phyloP scores from a whole-genome alignment of 495 filamentous ascomycete genomes.

The Glutinoglossum americanum region DNA sequence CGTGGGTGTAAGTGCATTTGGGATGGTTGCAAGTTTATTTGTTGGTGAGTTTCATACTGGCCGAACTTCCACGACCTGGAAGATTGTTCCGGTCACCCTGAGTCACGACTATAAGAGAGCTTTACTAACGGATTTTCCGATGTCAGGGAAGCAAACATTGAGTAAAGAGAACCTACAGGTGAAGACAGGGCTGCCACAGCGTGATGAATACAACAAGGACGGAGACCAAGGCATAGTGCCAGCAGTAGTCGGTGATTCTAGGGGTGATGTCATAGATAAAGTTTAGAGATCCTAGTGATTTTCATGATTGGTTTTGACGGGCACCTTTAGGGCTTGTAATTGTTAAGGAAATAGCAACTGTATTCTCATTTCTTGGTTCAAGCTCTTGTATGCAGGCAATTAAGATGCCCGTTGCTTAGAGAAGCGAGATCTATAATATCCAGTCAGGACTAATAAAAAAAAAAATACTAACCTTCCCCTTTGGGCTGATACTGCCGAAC shows the following conservation, averaged over 20 bases:
- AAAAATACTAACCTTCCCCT: no score
- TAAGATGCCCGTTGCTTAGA: no score
- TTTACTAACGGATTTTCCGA: not conserved
- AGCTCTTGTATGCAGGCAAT: no score
- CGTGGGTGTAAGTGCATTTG: constrained; percentile 16
- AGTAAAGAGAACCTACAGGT: constrained; percentile 2
- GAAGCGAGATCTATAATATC: no score
- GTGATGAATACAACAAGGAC: not conserved
- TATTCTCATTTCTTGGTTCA: no score
- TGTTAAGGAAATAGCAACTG: not conserved
- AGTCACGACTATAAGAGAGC: not conserved
- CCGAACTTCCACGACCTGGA: not conserved
- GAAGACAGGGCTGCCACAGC: constrained; percentile 2
- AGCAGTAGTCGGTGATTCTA: not conserved
- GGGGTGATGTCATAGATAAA: not conserved
- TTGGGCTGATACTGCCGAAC: no score
- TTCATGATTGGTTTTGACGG: not conserved
- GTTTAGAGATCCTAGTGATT: not conserved
- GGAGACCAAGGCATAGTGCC: not conserved
- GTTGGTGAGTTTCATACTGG: constrained; percentile 16
- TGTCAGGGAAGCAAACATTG: not conserved
- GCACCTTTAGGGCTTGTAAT: no score
- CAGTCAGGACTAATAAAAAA: no score
- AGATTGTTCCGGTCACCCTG: not conserved
- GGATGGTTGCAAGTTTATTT: constrained; percentile 17